phyloP scores from a whole-genome alignment of 2,329 filamentous ascomycete species.

The Venturia oleaginea region DNA sequence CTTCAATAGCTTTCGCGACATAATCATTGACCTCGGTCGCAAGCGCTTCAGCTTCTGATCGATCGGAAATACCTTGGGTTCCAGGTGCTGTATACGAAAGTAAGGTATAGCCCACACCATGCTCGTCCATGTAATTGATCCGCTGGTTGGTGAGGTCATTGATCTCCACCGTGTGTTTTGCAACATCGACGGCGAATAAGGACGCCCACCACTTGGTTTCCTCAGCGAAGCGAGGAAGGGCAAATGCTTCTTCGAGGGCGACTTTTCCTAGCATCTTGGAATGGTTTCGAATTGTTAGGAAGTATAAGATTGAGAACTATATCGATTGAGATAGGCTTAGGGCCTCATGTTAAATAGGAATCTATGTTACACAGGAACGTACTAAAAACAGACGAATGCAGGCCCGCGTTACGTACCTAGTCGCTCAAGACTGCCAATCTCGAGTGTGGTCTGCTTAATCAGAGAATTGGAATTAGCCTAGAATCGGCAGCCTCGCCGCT shows the following conservation, averaged over 20 bases:
- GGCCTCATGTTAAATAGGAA: no score
- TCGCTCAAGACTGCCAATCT: no score
- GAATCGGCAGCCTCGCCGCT: background rate
- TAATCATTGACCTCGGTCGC: slow-evolving; percentile 24
- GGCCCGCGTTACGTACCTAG: no score
- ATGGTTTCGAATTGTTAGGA: background rate
- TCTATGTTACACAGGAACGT: no score
- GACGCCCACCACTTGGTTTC: slow-evolving; percentile 53
- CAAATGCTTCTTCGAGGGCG: slow-evolving; percentile 54
- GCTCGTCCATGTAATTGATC: slow-evolving; percentile 22
- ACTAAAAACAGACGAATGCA: no score
- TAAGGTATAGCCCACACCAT: slow-evolving; percentile 23
- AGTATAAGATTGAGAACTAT: background rate
- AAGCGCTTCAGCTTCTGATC: slow-evolving; percentile 20
- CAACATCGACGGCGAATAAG: slow-evolving; percentile 50
- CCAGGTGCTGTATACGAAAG: slow-evolving; percentile 23
- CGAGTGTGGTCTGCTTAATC: no score
- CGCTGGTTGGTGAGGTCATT: slow-evolving; percentile 36
- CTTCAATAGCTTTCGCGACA: slow-evolving; percentile 19
- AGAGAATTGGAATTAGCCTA: background rate
- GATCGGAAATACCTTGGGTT: slow-evolving; percentile 21
- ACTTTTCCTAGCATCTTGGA: slow-evolving; percentile 49
- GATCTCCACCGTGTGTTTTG: slow-evolving; percentile 50
- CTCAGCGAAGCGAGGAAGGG: slow-evolving; percentile 49
- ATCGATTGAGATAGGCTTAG: no score